Conservation (phyloP, 1,284 basidiomycete species). For the Tausonia pullulans region DNA sequence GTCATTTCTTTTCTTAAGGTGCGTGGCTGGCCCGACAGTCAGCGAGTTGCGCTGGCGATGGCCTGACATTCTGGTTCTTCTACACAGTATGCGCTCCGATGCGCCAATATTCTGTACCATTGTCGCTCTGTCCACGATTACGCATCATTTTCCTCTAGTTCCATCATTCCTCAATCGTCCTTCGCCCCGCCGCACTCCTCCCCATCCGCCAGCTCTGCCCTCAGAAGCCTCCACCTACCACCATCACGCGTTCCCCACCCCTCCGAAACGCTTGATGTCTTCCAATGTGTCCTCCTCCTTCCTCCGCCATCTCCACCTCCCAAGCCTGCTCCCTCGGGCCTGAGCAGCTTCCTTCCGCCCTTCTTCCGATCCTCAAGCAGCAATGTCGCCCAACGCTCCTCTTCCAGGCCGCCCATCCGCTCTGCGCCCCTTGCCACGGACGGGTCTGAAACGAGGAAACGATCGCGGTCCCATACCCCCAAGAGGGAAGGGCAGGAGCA, state of each 20-base stretch:
- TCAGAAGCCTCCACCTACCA: no score
- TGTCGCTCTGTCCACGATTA: background rate
- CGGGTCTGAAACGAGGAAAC: background rate
- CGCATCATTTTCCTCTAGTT: background rate
- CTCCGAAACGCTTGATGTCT: background rate
- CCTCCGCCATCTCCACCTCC: background rate
- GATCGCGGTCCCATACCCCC: background rate
- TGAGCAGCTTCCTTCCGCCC: constrained; percentile 10
- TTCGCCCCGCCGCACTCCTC: background rate
- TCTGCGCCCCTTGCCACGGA: background rate
- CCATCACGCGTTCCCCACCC: no score
- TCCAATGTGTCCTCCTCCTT: constrained; percentile 9
- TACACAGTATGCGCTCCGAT: constrained; percentile 14
- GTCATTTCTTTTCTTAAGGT: constrained; percentile 17
- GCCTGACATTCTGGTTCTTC: background rate
- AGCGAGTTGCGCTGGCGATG: no score
- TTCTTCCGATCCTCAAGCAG: constrained; percentile 6
- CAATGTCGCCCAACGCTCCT: background rate
- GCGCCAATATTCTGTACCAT: constrained; percentile 14
- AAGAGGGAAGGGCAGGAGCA: background rate
- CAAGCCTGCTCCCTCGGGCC: background rate
- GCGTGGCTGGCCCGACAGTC: background rate
- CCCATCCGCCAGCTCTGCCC: background rate
- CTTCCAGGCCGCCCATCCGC: background rate
- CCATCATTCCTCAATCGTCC: background rate